phyloP scores from a whole-genome alignment of 2,329 filamentous ascomycete genomes.

The Ascomycota sp. region DNA sequence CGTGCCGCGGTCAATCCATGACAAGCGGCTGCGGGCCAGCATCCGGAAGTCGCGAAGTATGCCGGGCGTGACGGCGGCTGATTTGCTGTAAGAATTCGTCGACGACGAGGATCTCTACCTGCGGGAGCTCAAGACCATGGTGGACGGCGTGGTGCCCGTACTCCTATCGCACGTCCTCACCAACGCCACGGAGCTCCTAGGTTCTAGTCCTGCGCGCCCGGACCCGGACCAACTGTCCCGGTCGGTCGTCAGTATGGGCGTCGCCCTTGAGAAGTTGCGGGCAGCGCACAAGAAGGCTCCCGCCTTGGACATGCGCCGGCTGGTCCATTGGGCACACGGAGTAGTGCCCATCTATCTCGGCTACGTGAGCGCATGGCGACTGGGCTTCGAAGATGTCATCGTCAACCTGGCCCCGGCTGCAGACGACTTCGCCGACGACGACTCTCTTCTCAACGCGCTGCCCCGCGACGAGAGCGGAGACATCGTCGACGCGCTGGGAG shows the following conservation, averaged over 20 bases:
- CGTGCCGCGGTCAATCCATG: slow-evolving; percentile 39
- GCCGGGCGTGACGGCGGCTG: slow-evolving; percentile 47
- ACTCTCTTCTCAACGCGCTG: slow-evolving; percentile 37
- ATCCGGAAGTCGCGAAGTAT: slow-evolving; percentile 53
- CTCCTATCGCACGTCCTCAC: slow-evolving; percentile 65
- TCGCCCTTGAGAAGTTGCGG: slow-evolving; percentile 69
- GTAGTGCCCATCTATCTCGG: slow-evolving; percentile 63
- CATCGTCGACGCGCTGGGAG: slow-evolving; percentile 53
- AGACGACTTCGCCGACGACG: slow-evolving; percentile 31
- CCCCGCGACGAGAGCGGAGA: slow-evolving; percentile 45
- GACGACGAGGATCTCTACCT: slow-evolving; percentile 77
- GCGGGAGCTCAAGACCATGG: slow-evolving; percentile 76
- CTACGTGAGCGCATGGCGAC: slow-evolving; percentile 73
- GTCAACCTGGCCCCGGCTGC: slow-evolving; percentile 68
- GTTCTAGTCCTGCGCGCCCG: slow-evolving; percentile 26
- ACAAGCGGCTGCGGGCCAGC: slow-evolving; percentile 58
- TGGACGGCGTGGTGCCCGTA: slow-evolving; percentile 88
- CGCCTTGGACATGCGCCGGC: slow-evolving; percentile 44
- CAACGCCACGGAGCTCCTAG: slow-evolving; percentile 47
- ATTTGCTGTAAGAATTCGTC: slow-evolving; percentile 60
- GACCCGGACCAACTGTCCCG: slow-evolving; percentile 48
- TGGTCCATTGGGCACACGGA: slow-evolving; percentile 65
- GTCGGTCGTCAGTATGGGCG: slow-evolving; percentile 85
- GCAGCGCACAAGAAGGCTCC: slow-evolving; percentile 65
- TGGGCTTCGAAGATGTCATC: slow-evolving; percentile 86